Conservation (phyloP, 192 early-diverging fungal species). For the Lunasporangiospora selenospora region DNA sequence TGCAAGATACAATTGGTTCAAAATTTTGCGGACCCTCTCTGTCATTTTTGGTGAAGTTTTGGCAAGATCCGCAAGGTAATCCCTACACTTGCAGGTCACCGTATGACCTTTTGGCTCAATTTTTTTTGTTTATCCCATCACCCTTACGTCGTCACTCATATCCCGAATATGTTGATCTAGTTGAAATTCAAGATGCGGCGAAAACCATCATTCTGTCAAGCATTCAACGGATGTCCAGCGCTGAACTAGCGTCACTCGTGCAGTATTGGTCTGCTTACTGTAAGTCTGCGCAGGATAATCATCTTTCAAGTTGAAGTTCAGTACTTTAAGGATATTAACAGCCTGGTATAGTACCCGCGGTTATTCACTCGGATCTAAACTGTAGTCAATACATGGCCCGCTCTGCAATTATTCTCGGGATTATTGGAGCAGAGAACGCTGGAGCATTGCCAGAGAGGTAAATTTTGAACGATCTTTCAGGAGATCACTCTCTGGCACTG, state of each 20-base stretch:
- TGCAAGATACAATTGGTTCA: slow-evolving; percentile 56
- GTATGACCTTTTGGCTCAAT: not conserved
- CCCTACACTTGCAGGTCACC: not conserved
- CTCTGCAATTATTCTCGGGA: slow-evolving; percentile 77
- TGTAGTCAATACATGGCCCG: slow-evolving; percentile 59
- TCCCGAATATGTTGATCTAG: slow-evolving; percentile 31
- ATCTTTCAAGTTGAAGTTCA: too few species aligned
- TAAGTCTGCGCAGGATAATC: slow-evolving; percentile 41
- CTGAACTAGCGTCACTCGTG: slow-evolving; percentile 59
- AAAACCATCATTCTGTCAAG: slow-evolving; percentile 62
- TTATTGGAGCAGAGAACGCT: slow-evolving; percentile 72
- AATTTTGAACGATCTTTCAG: not conserved
- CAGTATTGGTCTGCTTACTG: slow-evolving; percentile 75
- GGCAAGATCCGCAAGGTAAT: slow-evolving; percentile 82
- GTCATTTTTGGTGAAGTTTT: slow-evolving; percentile 78
- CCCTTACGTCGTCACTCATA: too few species aligned
- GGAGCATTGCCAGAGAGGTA: slow-evolving; percentile 53
- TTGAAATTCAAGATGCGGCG: slow-evolving; percentile 71
- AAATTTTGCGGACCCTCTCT: slow-evolving; percentile 68
- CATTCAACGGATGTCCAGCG: slow-evolving; percentile 54
- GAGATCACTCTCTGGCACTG: too few species aligned
- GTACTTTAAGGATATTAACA: too few species aligned
- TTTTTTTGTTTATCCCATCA: slow-evolving; percentile 2
- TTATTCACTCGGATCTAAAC: slow-evolving; percentile 39
- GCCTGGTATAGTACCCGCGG: slow-evolving; percentile 55